Evolutionary conservation across 2,329 filamentous ascomycete species (phyloP).

Genomic region (Colletotrichum lini): DNA sequence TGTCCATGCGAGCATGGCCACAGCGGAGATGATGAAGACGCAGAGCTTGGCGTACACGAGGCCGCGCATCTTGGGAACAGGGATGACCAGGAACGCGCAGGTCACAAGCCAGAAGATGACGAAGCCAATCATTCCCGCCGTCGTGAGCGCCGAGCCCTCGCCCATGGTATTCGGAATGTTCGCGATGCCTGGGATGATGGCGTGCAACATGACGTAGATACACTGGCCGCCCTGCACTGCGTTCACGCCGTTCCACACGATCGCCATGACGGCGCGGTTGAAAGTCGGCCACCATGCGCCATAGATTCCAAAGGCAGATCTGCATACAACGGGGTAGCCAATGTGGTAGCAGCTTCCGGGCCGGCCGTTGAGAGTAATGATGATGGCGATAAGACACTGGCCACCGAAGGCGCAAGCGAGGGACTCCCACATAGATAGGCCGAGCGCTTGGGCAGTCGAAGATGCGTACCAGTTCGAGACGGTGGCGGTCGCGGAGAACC

Average conservation of each 20-base stretch:
- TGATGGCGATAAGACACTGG: slow-evolving; percentile 55
- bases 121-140: slow-evolving; percentile 59
- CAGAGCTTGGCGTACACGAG: slow-evolving; percentile 47
- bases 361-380: slow-evolving; percentile 59
- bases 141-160: slow-evolving; percentile 55
- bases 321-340: slow-evolving; percentile 58
- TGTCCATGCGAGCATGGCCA: slow-evolving; percentile 63
- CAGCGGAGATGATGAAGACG: slow-evolving; percentile 54
- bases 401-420: slow-evolving; percentile 58
- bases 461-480: slow-evolving; percentile 57
- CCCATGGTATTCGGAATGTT: slow-evolving; percentile 57
- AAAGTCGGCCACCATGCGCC: slow-evolving; percentile 61
- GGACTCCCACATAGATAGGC: slow-evolving; percentile 65
- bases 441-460: slow-evolving; percentile 56
- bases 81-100: slow-evolving; percentile 56
- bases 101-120: slow-evolving; percentile 58
- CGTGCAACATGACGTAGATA: slow-evolving; percentile 54
- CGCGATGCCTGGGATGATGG: slow-evolving; percentile 58
- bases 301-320: slow-evolving; percentile 59
- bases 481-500: slow-evolving; percentile 58
- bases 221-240: slow-evolving; percentile 53
- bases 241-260: slow-evolving; percentile 62
- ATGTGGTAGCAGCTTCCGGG: slow-evolving; percentile 61
- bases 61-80: slow-evolving; percentile 45
- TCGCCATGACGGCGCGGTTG: slow-evolving; percentile 60